Evolutionary conservation across 305 asterid genomes (phyloP).

Genomic region (Solanum hybrid): DNA sequence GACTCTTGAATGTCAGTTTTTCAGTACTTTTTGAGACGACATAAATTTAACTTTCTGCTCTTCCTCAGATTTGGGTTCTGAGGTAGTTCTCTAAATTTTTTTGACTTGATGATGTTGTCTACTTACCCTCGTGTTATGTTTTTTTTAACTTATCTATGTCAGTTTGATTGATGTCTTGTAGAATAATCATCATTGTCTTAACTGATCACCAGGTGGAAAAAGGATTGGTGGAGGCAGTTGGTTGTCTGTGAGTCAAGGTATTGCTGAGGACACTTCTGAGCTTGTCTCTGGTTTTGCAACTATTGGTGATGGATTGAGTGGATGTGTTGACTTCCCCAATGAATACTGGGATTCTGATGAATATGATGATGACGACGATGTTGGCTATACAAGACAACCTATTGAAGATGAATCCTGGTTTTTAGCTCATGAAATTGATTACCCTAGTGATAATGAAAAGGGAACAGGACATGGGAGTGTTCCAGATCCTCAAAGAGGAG

Average conservation of each 20-base stretch:
- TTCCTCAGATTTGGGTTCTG: not conserved
- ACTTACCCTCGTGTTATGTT: not conserved
- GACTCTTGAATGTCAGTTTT: not conserved
- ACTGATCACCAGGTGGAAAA: conserved; percentile 52
- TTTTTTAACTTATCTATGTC: not conserved
- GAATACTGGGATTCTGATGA: conserved; percentile 89
- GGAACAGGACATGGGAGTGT: conserved; percentile 53
- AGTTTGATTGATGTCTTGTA: not conserved
- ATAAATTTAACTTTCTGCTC: not conserved
- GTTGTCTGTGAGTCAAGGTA: conserved; percentile 80
- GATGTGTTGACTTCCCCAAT: conserved; percentile 59
- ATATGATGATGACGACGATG: conserved; percentile 76
- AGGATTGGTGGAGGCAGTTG: conserved; percentile 68
- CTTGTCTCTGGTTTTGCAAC: conserved; percentile 78
- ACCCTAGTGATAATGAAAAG: conserved; percentile 80
- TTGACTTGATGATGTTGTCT: conserved; percentile 1
- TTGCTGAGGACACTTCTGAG: conserved; percentile 79
- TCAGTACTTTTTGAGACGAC: not conserved
- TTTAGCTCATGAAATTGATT: conserved; percentile 77
- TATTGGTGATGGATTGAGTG: conserved; percentile 72
- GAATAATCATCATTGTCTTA: not conserved
- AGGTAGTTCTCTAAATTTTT: not conserved
- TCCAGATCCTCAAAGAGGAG: conserved; percentile 52
- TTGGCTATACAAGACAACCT: conserved; percentile 76
- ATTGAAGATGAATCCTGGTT: conserved; percentile 88